Evolutionary conservation across 805 yeast genomes (phyloP), one percentile per base, ranked within the genome.

Genomic region (Lipomyces sp.): DNA sequence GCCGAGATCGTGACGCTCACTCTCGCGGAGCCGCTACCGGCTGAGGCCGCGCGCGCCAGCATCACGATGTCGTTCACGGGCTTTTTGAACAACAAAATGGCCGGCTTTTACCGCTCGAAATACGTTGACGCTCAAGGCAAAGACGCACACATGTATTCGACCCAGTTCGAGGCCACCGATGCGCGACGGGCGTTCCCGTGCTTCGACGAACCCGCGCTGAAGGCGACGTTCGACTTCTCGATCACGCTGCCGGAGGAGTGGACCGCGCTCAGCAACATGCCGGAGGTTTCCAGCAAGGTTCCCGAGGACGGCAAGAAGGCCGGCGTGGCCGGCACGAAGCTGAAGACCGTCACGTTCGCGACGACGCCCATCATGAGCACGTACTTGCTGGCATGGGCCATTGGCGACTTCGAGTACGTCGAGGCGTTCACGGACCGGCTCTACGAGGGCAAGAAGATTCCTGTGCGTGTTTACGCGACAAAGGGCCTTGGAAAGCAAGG

Each of bases 141-240:
- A 21, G 81, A 80, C 35, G 82, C 81, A 63, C 82, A 83, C 66
- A 74, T 85, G 76, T 86, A 88, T 39, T 82, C 90, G 40, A 84
- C 95, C 39, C 95, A 86, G 69, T 82, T 86, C 80, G 95, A 86
- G 70, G 82, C 95, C 22, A 83, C 91, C 19, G 93, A 86, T 65
- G 86, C 91, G 61, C 80, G 95, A 62, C 77, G 88, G 62, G 93
- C 93, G 8, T 86, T 86, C 75, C 95, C 95, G 31, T 84, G 85
- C 64, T 84, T 82, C 62, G 95, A 86, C 68, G 93, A 85, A 66
- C 95, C 95, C 21, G 80, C 85, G 49, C 75, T 83, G 53, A 86
- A 86, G 70, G 87, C 93, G 22, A 74, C 80, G 44, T 86, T 83
- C 63, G 83, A 80, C 49, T 73, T 86, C 51, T 70, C 81, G 34